phyloP scores from a whole-genome alignment of 2,329 filamentous ascomycete genomes.

The Sporothrix phasma region DNA sequence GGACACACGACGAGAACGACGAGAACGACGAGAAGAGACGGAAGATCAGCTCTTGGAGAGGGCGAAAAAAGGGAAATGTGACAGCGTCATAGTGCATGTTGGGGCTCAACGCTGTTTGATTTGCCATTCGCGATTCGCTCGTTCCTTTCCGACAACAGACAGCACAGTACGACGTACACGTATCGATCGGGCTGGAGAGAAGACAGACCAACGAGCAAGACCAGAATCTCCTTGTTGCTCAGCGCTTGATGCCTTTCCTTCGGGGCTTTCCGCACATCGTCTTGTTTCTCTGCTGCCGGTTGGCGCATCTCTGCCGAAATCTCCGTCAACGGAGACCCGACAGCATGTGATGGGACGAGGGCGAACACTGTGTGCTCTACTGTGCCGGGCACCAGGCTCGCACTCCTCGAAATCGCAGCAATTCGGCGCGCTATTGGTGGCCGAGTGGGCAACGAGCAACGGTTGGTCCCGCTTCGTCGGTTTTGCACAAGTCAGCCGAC shows the following conservation, averaged over 20 bases:
- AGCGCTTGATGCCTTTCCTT: neutral
- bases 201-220: too few species aligned
- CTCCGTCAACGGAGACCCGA: constrained; percentile 13
- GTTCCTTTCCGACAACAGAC: neutral
- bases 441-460: neutral
- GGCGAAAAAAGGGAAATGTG: neutral
- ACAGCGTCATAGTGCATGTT: constrained; percentile 1
- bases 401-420: neutral
- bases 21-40: neutral
- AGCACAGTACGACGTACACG: too few species aligned
- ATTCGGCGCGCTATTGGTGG: neutral
- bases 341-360: neutral
- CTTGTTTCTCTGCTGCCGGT: neutral
- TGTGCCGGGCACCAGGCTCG: neutral
- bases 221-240: neutral
- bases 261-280: neutral
- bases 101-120: neutral
- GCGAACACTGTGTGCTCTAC: neutral
- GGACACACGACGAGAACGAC: neutral
- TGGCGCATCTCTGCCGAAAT: constrained; percentile 10
- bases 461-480: neutral
- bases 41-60: neutral
- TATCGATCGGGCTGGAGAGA: too few species aligned
- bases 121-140: neutral
- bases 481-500: neutral